Evolutionary conservation across 164 flowering plant species (phyloP).

Genomic region (Paratinospora sagittata): DNA sequence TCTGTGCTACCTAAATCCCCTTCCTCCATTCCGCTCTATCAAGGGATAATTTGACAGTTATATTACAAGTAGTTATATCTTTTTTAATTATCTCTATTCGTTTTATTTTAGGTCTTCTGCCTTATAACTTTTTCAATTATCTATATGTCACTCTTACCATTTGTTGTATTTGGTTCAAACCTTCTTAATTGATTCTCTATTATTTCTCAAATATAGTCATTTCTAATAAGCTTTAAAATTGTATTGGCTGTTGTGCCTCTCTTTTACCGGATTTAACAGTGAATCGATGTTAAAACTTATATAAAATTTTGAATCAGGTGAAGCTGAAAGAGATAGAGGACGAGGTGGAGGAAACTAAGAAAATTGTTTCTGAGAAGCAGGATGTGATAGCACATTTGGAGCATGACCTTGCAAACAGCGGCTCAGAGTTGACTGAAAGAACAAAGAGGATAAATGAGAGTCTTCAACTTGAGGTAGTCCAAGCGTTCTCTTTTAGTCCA

Average conservation of each 20-base stretch:
- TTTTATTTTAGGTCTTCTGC: too few relatives aligned
- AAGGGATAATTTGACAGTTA: too few relatives aligned
- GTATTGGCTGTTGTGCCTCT: too few relatives aligned
- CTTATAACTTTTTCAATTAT: too few relatives aligned
- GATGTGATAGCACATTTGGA: constrained; percentile 47
- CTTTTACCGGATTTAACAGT: background rate
- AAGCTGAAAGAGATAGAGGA: constrained; percentile 49
- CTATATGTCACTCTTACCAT: too few relatives aligned
- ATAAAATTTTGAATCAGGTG: constrained; percentile 23
- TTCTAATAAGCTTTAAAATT: too few relatives aligned
- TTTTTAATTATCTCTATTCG: too few relatives aligned
- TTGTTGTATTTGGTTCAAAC: too few relatives aligned
- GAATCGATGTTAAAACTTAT: background rate
- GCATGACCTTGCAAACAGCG: constrained; percentile 54
- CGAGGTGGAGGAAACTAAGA: constrained; percentile 42
- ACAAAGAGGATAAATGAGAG: constrained; percentile 43
- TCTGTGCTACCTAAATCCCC: background rate
- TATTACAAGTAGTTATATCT: too few relatives aligned
- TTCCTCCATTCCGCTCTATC: too few relatives aligned
- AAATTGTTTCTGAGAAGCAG: constrained; percentile 42
- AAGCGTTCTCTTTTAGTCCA: background rate
- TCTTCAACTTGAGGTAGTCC: constrained; percentile 46
- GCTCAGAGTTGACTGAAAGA: constrained; percentile 41
- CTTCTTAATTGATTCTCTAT: too few relatives aligned
- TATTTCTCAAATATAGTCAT: too few relatives aligned